phyloP scores from a whole-genome alignment of 78 protist species.

The Anaeramoeba flamelloides region DNA sequence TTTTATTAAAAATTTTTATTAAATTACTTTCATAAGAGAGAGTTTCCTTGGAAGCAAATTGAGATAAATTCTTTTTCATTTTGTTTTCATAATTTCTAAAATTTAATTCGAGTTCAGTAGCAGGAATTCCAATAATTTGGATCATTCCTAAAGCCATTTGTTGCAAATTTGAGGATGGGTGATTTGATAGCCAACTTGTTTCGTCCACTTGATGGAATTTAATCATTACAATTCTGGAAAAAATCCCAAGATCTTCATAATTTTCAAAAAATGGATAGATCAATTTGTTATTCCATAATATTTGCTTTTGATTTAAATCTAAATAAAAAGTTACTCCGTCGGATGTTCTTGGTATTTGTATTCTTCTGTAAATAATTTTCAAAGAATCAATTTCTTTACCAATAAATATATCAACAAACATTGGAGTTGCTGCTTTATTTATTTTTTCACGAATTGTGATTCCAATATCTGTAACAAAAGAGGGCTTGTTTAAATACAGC shows the following conservation, averaged over 20 bases:
- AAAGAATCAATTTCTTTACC: background rate
- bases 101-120: too few relatives aligned
- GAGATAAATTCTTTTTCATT: too few relatives aligned
- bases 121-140: background rate
- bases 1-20: too few relatives aligned
- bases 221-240: background rate
- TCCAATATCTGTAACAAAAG: background rate
- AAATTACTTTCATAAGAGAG: too few relatives aligned
- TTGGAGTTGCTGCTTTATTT: background rate
- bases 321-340: background rate
- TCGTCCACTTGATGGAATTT: background rate
- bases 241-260: background rate
- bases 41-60: too few relatives aligned
- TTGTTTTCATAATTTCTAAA: too few relatives aligned
- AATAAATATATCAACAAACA: background rate
- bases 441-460: background rate
- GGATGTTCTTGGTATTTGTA: background rate
- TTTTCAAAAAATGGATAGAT: background rate
- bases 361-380: background rate
- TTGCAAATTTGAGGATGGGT: background rate
- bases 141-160: background rate
- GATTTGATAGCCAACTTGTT: too few relatives aligned
- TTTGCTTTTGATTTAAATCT: background rate
- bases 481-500: background rate
- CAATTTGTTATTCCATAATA: background rate